Percentiles rank a stretch among this genome's conserved stretches.
phyloP scores from a whole-genome alignment of 257 asterid genomes.

The Scutellaria baicalensis region DNA sequence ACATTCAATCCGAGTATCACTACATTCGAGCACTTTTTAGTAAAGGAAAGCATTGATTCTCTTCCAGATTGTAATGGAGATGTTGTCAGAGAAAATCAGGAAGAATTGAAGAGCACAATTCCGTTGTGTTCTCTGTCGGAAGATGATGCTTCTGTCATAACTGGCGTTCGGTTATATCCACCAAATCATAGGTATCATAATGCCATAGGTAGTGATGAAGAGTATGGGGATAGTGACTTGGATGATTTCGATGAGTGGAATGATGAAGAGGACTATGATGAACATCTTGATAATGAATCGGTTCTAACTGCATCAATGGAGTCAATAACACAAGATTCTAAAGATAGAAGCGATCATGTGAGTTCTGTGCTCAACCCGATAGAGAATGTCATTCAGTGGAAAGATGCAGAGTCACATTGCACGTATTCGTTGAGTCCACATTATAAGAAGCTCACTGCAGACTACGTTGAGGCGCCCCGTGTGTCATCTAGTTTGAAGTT shows the following conservation, averaged over 20 bases:
- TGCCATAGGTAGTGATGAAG: slow-evolving; percentile 60
- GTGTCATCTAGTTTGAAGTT: slow-evolving; percentile 34
- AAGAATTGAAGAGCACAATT: slow-evolving; percentile 6
- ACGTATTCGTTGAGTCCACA: slow-evolving; percentile 23
- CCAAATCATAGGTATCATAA: slow-evolving; percentile 73
- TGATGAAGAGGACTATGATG: slow-evolving; percentile 26
- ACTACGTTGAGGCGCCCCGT: slow-evolving; percentile 30
- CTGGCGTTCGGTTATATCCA: slow-evolving; percentile 57
- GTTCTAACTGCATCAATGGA: slow-evolving; percentile 32
- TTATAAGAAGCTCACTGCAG: slow-evolving; percentile 41
- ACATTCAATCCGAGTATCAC: slow-evolving; percentile 62
- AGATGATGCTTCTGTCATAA: slow-evolving; percentile 31
- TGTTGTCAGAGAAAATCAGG: slow-evolving; percentile 16
- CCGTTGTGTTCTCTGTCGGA: slow-evolving; percentile 31
- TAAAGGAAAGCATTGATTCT: slow-evolving; percentile 46
- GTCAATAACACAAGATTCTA: slow-evolving; percentile 23
- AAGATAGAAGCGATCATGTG: slow-evolving; percentile 45
- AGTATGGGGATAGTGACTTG: slow-evolving; percentile 45
- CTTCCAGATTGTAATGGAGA: slow-evolving; percentile 18
- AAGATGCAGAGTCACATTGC: slow-evolving; percentile 41
- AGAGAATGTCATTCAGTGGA: slow-evolving; percentile 72
- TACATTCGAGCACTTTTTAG: slow-evolving; percentile 45
- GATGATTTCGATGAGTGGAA: slow-evolving; percentile 29
- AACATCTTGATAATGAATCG: slow-evolving; percentile 16
- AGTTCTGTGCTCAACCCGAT: slow-evolving; percentile 67